phyloP scores from a whole-genome alignment of 108 stramenopile species.

The Poteriospumella lacustris region DNA sequence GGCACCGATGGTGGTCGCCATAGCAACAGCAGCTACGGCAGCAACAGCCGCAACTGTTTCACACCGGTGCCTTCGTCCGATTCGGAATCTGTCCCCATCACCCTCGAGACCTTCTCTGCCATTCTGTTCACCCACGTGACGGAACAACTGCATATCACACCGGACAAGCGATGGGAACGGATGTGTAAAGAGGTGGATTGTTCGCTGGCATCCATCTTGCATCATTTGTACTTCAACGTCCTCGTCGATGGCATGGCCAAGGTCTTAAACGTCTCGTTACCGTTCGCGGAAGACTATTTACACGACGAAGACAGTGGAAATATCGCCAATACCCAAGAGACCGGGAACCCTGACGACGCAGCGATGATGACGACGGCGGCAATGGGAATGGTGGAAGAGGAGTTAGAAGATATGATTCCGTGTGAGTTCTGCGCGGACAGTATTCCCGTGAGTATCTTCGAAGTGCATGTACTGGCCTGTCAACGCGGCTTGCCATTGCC shows the following conservation, averaged over 20 bases:
- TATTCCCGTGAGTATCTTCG: conserved; percentile 1
- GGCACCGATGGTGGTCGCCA: too few relatives aligned
- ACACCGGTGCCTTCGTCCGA: too few relatives aligned
- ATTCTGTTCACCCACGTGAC: too few relatives aligned
- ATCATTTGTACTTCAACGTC: background rate
- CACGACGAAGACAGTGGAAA: background rate
- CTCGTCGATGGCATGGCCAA: background rate
- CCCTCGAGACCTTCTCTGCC: too few relatives aligned
- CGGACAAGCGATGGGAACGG: too few relatives aligned
- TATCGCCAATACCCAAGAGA: background rate
- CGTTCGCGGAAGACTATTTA: background rate
- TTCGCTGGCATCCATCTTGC: too few relatives aligned
- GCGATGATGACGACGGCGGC: background rate
- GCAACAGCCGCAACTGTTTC: too few relatives aligned
- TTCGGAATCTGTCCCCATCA: too few relatives aligned
- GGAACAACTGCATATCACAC: too few relatives aligned
- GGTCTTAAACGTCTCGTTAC: background rate
- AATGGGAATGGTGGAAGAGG: background rate
- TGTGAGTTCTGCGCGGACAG: conserved; percentile 6
- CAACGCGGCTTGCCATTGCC: background rate
- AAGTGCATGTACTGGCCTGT: background rate
- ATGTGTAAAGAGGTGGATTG: too few relatives aligned
- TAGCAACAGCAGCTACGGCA: too few relatives aligned
- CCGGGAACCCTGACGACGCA: background rate
- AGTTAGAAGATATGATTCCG: background rate